A percentile compares a stretch with the other conserved stretches of the same genome.
These are phyloP conservation scores for Hypoxylon sp. DNA, from an alignment of 2,329 filamentous ascomycete genomes.

Conservation along the genomic window DNA sequence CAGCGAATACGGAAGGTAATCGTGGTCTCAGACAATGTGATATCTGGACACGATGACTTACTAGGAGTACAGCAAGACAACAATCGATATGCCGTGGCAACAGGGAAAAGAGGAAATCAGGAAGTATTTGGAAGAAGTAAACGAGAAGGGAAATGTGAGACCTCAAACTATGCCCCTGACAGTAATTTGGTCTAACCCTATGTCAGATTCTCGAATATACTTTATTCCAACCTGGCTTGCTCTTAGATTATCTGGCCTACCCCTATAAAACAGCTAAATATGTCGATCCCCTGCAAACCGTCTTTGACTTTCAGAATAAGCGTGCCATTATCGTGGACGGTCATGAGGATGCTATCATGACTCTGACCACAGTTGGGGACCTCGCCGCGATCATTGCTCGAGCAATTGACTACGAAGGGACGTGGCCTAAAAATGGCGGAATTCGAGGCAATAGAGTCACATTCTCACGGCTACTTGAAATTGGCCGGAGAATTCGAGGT, in stretches of 20 bases:
- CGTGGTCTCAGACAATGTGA: conserved; percentile 1
- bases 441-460: conserved; percentile 58
- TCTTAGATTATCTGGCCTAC: conserved; percentile 68
- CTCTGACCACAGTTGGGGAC: conserved; percentile 62
- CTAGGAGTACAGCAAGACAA: conserved; percentile 46
- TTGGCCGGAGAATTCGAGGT: conserved; percentile 62
- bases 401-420: conserved; percentile 61
- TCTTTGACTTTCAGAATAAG: conserved; percentile 59
- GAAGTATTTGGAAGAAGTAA: conserved; percentile 66
- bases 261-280: conserved; percentile 64
- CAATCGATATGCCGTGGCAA: conserved; percentile 63
- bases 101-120: conserved; percentile 65
- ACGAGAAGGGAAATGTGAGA: conserved; percentile 61
- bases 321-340: conserved; percentile 62
- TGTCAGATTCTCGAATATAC: conserved; percentile 69
- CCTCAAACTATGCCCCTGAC: neutral
- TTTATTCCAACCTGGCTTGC: conserved; percentile 69
- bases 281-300: conserved; percentile 57
- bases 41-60: conserved; percentile 15
- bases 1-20: conserved; percentile 68
- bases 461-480: conserved; percentile 56
- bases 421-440: conserved; percentile 61
- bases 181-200: neutral
- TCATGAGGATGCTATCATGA: conserved; percentile 59
- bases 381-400: conserved; percentile 57